A percentile compares a stretch with the other conserved stretches of the same genome.
phyloP scores from a whole-genome alignment of 257 asterid species.

The Solanum piurae region DNA sequence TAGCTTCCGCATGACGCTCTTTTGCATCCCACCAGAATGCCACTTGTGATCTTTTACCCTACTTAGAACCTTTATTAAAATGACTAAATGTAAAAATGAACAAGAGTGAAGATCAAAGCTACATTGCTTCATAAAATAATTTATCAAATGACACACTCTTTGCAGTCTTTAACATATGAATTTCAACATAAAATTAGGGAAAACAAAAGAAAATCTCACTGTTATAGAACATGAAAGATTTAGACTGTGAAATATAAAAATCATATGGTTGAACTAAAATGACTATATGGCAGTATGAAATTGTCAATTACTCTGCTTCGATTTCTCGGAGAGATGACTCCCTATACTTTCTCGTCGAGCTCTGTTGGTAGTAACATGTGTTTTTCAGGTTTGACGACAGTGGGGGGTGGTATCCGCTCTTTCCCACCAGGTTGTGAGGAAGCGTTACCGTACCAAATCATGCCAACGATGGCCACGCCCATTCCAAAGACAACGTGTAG shows the following conservation, averaged over 20 bases:
- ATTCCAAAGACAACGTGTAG: conserved; percentile 58
- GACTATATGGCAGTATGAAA: not conserved
- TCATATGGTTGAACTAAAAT: not conserved
- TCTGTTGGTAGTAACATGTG: conserved; percentile 27
- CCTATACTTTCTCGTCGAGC: conserved; percentile 36
- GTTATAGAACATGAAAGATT: not conserved
- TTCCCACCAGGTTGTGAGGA: conserved; percentile 68
- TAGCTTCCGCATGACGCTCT: not conserved
- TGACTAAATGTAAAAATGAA: not conserved
- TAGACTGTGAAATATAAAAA: not conserved
- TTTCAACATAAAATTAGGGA: not conserved
- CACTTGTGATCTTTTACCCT: not conserved
- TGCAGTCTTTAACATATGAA: not conserved
- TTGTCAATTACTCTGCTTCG: not conserved
- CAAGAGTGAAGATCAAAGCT: not conserved
- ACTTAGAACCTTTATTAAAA: not conserved
- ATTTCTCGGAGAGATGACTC: not conserved
- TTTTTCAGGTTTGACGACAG: conserved; percentile 23
- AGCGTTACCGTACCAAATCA: conserved; percentile 67
- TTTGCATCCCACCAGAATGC: not conserved
- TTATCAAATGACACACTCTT: not conserved
- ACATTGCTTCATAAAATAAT: not conserved
- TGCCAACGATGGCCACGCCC: conserved; percentile 53
- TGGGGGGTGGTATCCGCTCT: conserved; percentile 19
- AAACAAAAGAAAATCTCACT: not conserved